These are phyloP conservation scores for Globisporangium irregulare DNA, from an alignment of 352 stramenopile species.

Conservation along the genomic window DNA sequence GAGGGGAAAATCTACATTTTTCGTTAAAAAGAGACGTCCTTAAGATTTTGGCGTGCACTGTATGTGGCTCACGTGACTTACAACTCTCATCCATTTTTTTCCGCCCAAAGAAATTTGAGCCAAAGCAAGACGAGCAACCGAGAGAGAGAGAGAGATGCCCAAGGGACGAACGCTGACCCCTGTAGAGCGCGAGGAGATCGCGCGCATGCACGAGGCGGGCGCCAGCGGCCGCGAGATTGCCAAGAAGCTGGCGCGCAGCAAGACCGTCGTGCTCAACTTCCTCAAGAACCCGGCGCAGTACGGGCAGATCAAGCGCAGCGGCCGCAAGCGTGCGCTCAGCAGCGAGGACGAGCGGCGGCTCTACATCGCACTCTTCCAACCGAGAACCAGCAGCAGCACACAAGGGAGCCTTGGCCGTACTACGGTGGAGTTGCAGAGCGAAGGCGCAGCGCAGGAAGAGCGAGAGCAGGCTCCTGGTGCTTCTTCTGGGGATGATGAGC, in stretches of 20 bases:
- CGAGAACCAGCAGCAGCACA: neutral
- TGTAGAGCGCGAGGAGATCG: constrained; percentile 46
- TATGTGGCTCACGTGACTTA: too few species aligned
- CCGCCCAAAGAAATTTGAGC: neutral
- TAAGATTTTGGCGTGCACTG: too few species aligned
- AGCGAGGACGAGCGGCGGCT: constrained; percentile 41
- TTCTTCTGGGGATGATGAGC: neutral
- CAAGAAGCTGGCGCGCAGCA: constrained; percentile 43
- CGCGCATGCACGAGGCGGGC: constrained; percentile 31
- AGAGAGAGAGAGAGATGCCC: constrained; percentile 25
- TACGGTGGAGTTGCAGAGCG: neutral
- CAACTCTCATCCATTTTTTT: neutral
- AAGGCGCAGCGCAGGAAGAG: neutral
- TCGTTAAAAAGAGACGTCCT: too few species aligned
- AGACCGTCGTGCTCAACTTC: constrained; percentile 62
- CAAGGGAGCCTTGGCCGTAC: neutral
- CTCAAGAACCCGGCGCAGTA: constrained; percentile 44
- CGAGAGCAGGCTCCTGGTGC: neutral
- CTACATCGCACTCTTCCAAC: constrained; percentile 30
- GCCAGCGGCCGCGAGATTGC: constrained; percentile 50
- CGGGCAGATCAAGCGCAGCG: constrained; percentile 47
- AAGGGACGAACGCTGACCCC: constrained; percentile 38
- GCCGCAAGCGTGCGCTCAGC: constrained; percentile 44
- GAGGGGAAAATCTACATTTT: too few species aligned
- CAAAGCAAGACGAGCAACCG: neutral